Evolutionary conservation across 352 stramenopile species (phyloP), one percentile per base, ranked within the genome.

Genomic region (Phytophthora pseudosyringae): DNA sequence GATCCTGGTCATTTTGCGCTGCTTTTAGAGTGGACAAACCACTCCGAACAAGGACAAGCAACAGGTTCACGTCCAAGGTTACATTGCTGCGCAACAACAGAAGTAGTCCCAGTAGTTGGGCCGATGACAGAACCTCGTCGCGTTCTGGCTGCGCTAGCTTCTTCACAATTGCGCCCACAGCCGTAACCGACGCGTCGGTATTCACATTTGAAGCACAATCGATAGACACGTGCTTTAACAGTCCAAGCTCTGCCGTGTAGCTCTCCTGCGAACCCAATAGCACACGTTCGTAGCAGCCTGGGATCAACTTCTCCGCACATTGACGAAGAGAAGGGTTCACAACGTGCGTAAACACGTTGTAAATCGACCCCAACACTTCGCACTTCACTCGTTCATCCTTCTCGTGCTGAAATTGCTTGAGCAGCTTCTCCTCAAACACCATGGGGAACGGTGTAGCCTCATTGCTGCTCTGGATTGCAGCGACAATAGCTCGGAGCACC

Each of bases 71-170:
- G 26, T 49, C 41, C 13, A 36, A 13, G 7, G 11, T 47, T 40
- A 58, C 47, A 53, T 28, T 51, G 35, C 25, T 74, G 8, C 67
- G 74, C 51, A 72, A 64, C 38, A 81, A 18, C n/a, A 85, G 40
- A 25, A 88, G 55, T 5, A 85, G 29, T 13, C 66, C 69, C 4
- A 75, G 39, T 12, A 85, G 41, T 18, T 88, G 80, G 1, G 41
- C 40, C n/a, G 75, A 66, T 25, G 78, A 56, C 25, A 85, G 41
- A 13, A 16, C 45, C 7, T 73, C 75, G 18, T 75, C 49, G 16
- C 39, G 32, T 28, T 72, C 38, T 10, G 41, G 51, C 18, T 54
- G 71, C 7, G 40, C 55, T 4, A 88, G 46, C 28, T 69, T 77
- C 32, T 60, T 55, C 40, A 84, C 47, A 10, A 73, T 48, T n/a